phyloP scores from a whole-genome alignment of 1,139 yeast genomes.

The Wickerhamomyces sp. region DNA sequence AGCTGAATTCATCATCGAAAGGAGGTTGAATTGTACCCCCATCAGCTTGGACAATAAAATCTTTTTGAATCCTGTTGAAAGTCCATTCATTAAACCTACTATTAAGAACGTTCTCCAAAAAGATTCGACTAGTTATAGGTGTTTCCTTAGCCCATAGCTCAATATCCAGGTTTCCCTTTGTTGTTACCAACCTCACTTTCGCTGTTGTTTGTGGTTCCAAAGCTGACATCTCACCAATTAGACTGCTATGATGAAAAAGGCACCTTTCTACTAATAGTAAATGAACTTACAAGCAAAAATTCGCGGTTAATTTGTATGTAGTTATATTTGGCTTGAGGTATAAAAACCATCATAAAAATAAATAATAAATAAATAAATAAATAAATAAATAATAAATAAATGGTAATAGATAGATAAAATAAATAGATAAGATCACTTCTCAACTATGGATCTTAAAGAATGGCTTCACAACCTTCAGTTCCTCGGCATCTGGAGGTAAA shows the following conservation, averaged over 20 bases:
- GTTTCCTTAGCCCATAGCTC: slow-evolving; percentile 73
- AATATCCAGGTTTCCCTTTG: slow-evolving; percentile 56
- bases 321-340: no score
- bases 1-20: slow-evolving; percentile 46
- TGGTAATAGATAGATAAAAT: slow-evolving; percentile 5
- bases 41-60: slow-evolving; percentile 38
- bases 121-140: slow-evolving; percentile 46
- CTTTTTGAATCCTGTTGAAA: slow-evolving; percentile 38
- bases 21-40: slow-evolving; percentile 26
- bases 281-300: no score
- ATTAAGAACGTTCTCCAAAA: slow-evolving; percentile 45
- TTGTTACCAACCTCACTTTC: slow-evolving; percentile 49
- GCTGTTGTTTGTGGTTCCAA: slow-evolving; percentile 61
- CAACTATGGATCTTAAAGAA: slow-evolving; percentile 1
- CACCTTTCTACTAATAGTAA: no score
- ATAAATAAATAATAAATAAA: slow-evolving; percentile 6
- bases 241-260: no score
- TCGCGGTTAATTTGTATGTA: no score
- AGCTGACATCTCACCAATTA: slow-evolving; percentile 12
- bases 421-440: not conserved
- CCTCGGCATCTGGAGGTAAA: slow-evolving; percentile 25
- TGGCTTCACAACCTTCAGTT: slow-evolving; percentile 9
- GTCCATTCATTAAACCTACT: slow-evolving; percentile 38
- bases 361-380: slow-evolving; percentile 2
- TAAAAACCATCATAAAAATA: not conserved